Evolutionary conservation across 768 basidiomycete species (phyloP), one percentile per base, ranked within the genome.

Genomic region (Podaxis sp.): DNA sequence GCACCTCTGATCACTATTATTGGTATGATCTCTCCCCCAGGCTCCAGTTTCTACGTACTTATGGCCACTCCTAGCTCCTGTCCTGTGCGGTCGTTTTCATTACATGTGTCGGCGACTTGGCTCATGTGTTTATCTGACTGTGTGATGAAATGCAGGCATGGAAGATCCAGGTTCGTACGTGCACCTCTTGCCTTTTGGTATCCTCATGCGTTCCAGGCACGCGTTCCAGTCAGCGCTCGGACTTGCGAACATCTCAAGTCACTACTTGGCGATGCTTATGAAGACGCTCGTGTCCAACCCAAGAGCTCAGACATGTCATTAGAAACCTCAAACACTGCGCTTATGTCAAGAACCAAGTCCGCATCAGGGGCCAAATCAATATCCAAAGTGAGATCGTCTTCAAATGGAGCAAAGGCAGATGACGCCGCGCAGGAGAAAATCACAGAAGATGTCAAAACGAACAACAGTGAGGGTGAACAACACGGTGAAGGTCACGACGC

Each of bases 201-300:
- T 44, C 28, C 8, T 28, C 12, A 37, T 11, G 2, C 12, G n/a
- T 28, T 12, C 8, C 51, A 61, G 60, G 28, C 60, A 17, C 41
- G 53, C 15, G 30, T 61, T 36, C 78, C 79, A 2, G 72, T 77
- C 26, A 77, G 79, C 64, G 78, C 78, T 8, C 76, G 80, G 17
- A 75, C 77, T 17, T 82, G 80, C 70, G 80, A 80, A 60, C 80
- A 81, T 56, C 68, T 81, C n/a, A 72, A 73, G 52, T 64, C 73
- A 13, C 65, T 80, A 22, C 72, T 81, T 7, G 80, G 80, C 4
- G 77, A 80, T 22, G 71, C 68, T 40, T 80, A 81, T 66, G 80
- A 80, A 64, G 71, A 69, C 53, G 52, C 26, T 1, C 62, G 52
- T 36, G 17, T 48, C 30, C 51, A 41, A 15, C 36, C 26, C 44